Evolutionary conservation across 2,329 filamentous ascomycete species (phyloP).

Genomic region (Xylariaceae sp.): DNA sequence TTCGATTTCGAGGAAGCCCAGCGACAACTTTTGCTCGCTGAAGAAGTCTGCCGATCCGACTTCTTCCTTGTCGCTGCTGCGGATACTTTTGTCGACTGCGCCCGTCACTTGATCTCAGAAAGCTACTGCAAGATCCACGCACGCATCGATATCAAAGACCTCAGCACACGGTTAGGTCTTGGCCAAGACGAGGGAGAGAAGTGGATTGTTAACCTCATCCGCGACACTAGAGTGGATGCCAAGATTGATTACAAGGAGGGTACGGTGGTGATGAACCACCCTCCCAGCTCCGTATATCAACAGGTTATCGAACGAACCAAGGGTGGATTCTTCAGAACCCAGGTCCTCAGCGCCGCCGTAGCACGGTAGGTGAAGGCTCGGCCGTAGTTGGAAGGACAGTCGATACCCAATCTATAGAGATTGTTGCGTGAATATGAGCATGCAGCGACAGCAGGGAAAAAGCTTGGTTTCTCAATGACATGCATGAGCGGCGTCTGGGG

Average conservation of each 20-base stretch:
- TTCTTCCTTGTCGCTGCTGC: conserved; percentile 91
- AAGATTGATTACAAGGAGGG: conserved; percentile 99
- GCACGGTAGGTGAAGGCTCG: conserved; percentile 52
- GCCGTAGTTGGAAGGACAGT: conserved; percentile 17
- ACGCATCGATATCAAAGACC: conserved; percentile 96
- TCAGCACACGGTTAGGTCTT: conserved; percentile 89
- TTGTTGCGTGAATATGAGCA: conserved; percentile 25
- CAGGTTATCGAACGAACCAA: conserved; percentile 99
- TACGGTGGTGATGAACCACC: conserved; percentile 99
- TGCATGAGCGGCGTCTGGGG: conserved; percentile 44
- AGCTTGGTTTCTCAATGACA: conserved; percentile 33
- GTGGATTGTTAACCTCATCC: conserved; percentile 99
- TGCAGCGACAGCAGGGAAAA: conserved; percentile 26
- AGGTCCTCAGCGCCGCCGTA: conserved; percentile 80
- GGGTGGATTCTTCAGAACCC: conserved; percentile 97
- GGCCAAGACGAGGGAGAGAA: conserved; percentile 97
- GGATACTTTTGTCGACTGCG: conserved; percentile 91
- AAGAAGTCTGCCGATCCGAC: conserved; percentile 89
- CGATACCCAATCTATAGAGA: conserved; percentile 33
- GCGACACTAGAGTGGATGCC: conserved; percentile 94
- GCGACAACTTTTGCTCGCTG: conserved; percentile 83
- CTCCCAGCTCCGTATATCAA: conserved; percentile 97
- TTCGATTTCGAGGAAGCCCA: conserved; percentile 98
- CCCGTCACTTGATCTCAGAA: conserved; percentile 96
- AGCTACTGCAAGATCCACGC: conserved; percentile 99